phyloP scores from a whole-genome alignment of 495 filamentous ascomycete genomes.

The Penicillium pulvis region DNA sequence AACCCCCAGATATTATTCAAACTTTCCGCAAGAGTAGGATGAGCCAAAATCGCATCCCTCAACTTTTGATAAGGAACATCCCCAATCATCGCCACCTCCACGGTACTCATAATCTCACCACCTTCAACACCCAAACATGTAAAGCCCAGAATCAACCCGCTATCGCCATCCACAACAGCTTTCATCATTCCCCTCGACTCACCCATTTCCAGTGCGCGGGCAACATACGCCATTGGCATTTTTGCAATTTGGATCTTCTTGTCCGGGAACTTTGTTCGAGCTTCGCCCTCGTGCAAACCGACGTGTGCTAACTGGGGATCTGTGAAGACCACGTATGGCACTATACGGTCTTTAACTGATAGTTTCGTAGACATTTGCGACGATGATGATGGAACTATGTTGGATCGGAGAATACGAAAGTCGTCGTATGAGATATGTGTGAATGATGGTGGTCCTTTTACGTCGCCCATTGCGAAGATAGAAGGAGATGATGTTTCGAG shows the following conservation, averaged over 20 bases:
- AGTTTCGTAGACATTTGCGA: not conserved
- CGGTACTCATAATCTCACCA: not conserved
- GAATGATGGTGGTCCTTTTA: conserved; percentile 54
- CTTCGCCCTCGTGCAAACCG: not conserved
- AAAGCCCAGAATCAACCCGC: conserved; percentile 34
- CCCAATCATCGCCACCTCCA: conserved; percentile 29
- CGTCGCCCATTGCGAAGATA: conserved; percentile 53
- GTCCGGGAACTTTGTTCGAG: not conserved
- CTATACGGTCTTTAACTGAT: not conserved
- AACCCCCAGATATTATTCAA: not conserved
- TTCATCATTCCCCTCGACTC: conserved; percentile 56
- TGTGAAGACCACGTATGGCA: not conserved
- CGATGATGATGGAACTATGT: conserved; percentile 12
- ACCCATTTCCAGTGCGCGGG: conserved; percentile 53
- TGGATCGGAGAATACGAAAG: conserved; percentile 50
- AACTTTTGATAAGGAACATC: conserved; percentile 40
- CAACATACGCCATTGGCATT: conserved; percentile 55
- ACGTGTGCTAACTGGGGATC: not conserved
- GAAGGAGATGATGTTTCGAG: conserved; percentile 29
- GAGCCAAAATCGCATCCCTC: conserved; percentile 48
- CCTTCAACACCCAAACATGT: not conserved
- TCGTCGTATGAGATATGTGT: conserved; percentile 59
- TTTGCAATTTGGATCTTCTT: conserved; percentile 38
- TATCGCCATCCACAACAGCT: conserved; percentile 26
- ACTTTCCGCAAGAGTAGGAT: conserved; percentile 52